Evolutionary conservation across 2,329 filamentous ascomycete genomes (phyloP).

Genomic region (Talaromyces sp.): DNA sequence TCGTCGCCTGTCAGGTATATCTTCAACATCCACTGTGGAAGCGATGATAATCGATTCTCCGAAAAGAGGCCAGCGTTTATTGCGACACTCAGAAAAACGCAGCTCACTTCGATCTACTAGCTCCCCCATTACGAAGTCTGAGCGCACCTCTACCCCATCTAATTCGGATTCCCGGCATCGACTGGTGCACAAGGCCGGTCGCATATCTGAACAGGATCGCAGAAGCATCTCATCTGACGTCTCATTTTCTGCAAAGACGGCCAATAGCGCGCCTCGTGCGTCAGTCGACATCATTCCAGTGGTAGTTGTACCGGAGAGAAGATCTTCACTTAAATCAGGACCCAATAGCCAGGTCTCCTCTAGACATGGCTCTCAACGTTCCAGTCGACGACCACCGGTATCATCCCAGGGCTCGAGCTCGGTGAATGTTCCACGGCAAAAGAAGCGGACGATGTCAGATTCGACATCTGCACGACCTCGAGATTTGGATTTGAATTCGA

Average conservation of each 20-base stretch:
- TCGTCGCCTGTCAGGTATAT: constrained; percentile 53
- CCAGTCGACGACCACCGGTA: constrained; percentile 40
- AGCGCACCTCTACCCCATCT: constrained; percentile 49
- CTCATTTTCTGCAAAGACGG: constrained; percentile 38
- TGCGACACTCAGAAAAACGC: constrained; percentile 59
- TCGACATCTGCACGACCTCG: constrained; percentile 31
- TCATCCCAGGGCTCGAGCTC: constrained; percentile 36
- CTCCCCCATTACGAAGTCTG: constrained; percentile 48
- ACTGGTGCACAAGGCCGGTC: constrained; percentile 54
- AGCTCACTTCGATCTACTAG: constrained; percentile 53
- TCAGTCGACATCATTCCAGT: constrained; percentile 49
- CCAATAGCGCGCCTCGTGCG: constrained; percentile 31
- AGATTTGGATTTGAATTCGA: constrained; percentile 30
- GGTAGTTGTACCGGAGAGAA: constrained; percentile 51
- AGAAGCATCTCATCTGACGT: constrained; percentile 47
- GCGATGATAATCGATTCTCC: constrained; percentile 58
- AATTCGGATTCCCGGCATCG: constrained; percentile 50
- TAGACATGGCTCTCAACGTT: constrained; percentile 41
- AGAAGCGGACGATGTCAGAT: constrained; percentile 46
- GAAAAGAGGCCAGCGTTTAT: constrained; percentile 46
- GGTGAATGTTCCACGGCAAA: constrained; percentile 36
- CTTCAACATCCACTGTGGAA: constrained; percentile 58
- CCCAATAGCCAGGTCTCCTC: constrained; percentile 43
- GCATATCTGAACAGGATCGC: constrained; percentile 52
- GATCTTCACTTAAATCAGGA: constrained; percentile 46